Percentiles rank a stretch among this genome's conserved stretches.
Conservation (phyloP, 2,329 filamentous ascomycete genomes). For the Cladosporium colombiae region DNA sequence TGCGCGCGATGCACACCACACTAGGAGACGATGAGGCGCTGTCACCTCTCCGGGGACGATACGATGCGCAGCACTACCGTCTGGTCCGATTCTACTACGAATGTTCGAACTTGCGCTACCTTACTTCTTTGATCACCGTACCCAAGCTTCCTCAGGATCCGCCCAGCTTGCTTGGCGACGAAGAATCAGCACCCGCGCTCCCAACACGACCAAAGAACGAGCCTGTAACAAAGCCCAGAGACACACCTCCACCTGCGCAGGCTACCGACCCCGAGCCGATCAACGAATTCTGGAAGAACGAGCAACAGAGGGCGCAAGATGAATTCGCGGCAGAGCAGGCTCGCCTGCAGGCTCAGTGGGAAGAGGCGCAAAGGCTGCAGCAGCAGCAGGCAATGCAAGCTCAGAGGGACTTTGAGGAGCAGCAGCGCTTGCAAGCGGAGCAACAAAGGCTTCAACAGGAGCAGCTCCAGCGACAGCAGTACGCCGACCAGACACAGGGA, state of each 20-base stretch:
- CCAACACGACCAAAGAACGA: constrained; percentile 72
- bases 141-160: constrained; percentile 94
- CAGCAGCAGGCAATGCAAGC: constrained; percentile 81
- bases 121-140: constrained; percentile 93
- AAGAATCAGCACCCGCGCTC: constrained; percentile 74
- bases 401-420: constrained; percentile 94
- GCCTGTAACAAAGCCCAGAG: constrained; percentile 65
- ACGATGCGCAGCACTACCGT: constrained; percentile 94
- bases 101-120: constrained; percentile 93
- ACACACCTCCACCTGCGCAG: constrained; percentile 67
- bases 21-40: constrained; percentile 93
- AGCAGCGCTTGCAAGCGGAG: constrained; percentile 82
- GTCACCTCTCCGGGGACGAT: constrained; percentile 81
- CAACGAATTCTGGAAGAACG: constrained; percentile 95
- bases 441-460: constrained; percentile 91
- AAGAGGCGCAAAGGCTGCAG: constrained; percentile 76
- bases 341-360: constrained; percentile 82
- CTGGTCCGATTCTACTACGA: constrained; percentile 99
- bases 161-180: constrained; percentile 82
- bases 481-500: constrained; percentile 90
- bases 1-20: constrained; percentile 88
- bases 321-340: constrained; percentile 95
- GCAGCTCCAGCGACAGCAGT: constrained; percentile 82
- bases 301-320: constrained; percentile 85
- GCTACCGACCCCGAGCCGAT: constrained; percentile 89